These are phyloP conservation scores for Hypoxylon cercidicola DNA, from an alignment of 495 filamentous ascomycete genomes.

Conservation along the genomic window DNA sequence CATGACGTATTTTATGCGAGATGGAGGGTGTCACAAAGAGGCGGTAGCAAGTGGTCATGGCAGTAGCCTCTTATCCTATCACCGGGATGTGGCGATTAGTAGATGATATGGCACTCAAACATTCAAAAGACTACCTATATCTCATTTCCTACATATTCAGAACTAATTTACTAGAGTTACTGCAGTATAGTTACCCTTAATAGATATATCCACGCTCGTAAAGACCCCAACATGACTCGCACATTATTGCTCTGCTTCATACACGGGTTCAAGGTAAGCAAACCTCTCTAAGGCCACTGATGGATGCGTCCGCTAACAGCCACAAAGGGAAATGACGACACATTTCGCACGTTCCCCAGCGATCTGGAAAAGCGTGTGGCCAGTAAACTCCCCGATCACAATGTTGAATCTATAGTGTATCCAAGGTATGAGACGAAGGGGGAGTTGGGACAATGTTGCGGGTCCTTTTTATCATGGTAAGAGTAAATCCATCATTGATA, in stretches of 20 bases:
- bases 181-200: constrained; percentile 11
- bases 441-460: constrained; percentile 79
- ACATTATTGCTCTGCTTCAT: constrained; percentile 89
- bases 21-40: constrained; percentile 33
- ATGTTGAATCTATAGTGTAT: constrained; percentile 77
- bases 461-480: constrained; percentile 84
- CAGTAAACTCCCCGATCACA: constrained; percentile 75
- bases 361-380: constrained; percentile 74
- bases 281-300: neutral
- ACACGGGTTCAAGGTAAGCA: constrained; percentile 89
- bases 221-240: constrained; percentile 69
- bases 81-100: neutral
- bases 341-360: constrained; percentile 80
- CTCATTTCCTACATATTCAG: neutral
- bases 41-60: neutral
- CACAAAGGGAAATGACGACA: constrained; percentile 82
- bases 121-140: neutral
- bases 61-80: neutral
- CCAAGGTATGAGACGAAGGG: constrained; percentile 93
- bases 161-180: neutral
- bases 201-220: neutral
- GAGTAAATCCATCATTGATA: constrained; percentile 2
- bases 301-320: neutral
- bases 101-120: neutral
- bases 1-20: constrained; percentile 29